phyloP scores from a whole-genome alignment of 2,329 filamentous ascomycete species.

The Tolypocladium album region DNA sequence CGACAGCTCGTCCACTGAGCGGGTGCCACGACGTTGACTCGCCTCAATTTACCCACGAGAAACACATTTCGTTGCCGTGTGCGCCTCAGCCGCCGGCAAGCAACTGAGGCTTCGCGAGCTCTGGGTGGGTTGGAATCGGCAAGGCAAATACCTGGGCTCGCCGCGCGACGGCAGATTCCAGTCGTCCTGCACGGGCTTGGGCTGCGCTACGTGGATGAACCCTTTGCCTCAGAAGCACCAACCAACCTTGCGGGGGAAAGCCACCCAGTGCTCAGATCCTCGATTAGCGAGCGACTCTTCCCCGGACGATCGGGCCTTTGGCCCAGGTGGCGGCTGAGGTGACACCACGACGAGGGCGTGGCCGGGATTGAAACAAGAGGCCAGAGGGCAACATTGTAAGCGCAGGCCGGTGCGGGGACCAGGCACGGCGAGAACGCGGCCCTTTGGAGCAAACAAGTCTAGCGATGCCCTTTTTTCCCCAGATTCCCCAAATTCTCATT shows the following conservation, averaged over 20 bases:
- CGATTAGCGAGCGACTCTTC: slow-evolving; percentile 4
- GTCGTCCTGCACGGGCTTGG: not conserved
- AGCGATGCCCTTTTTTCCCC: not conserved
- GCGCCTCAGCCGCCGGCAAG: not conserved
- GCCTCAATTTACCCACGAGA: not conserved
- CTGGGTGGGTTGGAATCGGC: not conserved
- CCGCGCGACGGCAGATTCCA: not conserved
- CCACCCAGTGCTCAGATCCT: not conserved
- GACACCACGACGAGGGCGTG: slow-evolving; percentile 1
- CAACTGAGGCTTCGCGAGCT: not conserved
- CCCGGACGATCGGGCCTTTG: slow-evolving; percentile 1
- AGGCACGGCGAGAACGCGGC: not conserved
- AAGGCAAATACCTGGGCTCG: not conserved
- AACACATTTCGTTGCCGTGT: not conserved
- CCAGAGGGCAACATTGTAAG: not conserved
- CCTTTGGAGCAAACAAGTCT: not conserved
- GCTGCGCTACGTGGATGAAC: not conserved
- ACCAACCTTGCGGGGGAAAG: not conserved
- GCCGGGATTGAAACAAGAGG: not conserved
- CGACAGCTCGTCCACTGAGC: not conserved
- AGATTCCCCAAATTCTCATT: not conserved
- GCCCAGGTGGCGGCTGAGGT: slow-evolving; percentile 3
- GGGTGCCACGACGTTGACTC: not conserved
- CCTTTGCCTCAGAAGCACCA: not conserved
- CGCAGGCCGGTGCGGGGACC: not conserved